phyloP scores from a whole-genome alignment of 2,329 filamentous ascomycete genomes.

The Diaporthe caulivora region DNA sequence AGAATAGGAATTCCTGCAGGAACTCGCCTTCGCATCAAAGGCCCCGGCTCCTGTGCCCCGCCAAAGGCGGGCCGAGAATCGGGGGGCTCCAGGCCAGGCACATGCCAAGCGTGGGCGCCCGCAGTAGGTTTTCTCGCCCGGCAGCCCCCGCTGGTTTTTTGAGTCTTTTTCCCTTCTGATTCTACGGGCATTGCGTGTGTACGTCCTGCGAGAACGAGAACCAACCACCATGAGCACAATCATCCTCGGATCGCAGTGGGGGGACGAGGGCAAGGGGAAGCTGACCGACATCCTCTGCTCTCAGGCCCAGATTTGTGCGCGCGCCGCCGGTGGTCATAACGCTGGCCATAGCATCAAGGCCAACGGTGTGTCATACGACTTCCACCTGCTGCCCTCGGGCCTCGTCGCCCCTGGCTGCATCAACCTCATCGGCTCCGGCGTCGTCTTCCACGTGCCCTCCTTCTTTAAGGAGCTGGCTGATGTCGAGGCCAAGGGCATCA shows the following conservation, averaged over 20 bases:
- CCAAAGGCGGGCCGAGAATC: constrained; percentile 8
- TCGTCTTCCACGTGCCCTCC: constrained; percentile 70
- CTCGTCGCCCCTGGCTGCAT: constrained; percentile 77
- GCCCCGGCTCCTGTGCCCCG: not conserved
- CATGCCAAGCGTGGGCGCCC: not conserved
- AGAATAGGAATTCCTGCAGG: not conserved
- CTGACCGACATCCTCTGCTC: constrained; percentile 69
- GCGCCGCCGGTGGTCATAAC: constrained; percentile 71
- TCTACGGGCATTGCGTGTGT: constrained; percentile 37
- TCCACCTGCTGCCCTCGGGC: constrained; percentile 76
- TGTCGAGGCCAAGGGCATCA: constrained; percentile 70
- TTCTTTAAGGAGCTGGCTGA: constrained; percentile 76
- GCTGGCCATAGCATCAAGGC: constrained; percentile 63
- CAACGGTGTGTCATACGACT: constrained; percentile 61
- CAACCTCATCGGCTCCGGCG: constrained; percentile 80
- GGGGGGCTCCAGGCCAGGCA: not conserved
- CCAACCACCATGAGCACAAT: constrained; percentile 62
- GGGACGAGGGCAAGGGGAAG: constrained; percentile 62
- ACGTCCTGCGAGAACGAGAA: constrained; percentile 29
- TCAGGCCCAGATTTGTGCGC: constrained; percentile 66
- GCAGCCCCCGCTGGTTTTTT: not conserved
- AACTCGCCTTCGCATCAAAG: not conserved
- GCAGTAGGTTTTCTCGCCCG: not conserved
- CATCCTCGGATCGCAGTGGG: constrained; percentile 72
- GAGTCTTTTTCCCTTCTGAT: constrained; percentile 45